Percentiles rank a stretch among this genome's conserved stretches.
These are phyloP conservation scores for Phytophthora tentaculata DNA, from an alignment of 352 stramenopile genomes.

Conservation along the genomic window DNA sequence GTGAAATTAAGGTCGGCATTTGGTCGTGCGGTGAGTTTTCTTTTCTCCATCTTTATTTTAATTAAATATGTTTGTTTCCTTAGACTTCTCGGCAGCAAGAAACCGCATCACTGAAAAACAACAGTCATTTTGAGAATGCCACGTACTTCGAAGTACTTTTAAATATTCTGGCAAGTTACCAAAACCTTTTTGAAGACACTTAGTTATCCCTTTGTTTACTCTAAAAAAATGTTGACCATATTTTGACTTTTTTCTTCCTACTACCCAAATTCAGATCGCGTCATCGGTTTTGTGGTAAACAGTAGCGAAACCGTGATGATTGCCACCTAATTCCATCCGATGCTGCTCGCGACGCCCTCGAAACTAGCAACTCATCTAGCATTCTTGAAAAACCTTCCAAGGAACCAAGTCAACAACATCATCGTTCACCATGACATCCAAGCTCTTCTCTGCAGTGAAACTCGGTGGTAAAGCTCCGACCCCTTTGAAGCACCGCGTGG, in stretches of 20 bases:
- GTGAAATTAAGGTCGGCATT: too few species aligned
- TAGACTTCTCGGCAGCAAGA: too few species aligned
- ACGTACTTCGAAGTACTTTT: too few species aligned
- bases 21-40: too few species aligned
- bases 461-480: conserved; percentile 44
- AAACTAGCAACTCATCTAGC: conserved; percentile 3
- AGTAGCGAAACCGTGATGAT: conserved; percentile 13
- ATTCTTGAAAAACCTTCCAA: conserved; percentile 32
- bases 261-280: conserved; percentile 11
- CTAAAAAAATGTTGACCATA: background rate
- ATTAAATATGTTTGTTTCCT: too few species aligned
- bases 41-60: too few species aligned
- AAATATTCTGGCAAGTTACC: too few species aligned
- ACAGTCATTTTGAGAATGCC: too few species aligned
- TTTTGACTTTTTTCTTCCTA: background rate
- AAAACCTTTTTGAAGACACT: too few species aligned
- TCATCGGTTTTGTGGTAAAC: conserved; percentile 18
- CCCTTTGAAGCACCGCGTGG: conserved; percentile 64
- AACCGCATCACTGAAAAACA: too few species aligned
- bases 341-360: background rate
- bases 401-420: conserved; percentile 1
- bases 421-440: conserved; percentile 27
- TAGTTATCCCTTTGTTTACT: too few species aligned
- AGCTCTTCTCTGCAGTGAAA: conserved; percentile 58
- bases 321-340: conserved; percentile 19